phyloP scores from a whole-genome alignment of 805 yeast genomes.

The Wickerhamomyces rabaulensis region DNA sequence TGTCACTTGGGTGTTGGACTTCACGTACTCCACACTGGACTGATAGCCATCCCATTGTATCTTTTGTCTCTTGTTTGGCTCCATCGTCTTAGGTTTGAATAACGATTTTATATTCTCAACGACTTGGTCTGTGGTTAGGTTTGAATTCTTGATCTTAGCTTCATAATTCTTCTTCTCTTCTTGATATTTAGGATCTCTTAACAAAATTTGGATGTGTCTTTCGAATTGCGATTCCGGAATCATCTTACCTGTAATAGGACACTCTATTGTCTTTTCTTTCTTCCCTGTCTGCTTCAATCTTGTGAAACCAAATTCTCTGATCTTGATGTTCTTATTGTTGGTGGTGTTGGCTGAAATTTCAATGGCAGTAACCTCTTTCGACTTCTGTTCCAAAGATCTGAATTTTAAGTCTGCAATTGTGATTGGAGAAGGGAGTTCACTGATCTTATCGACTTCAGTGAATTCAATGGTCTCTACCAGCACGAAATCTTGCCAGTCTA shows the following conservation, averaged over 20 bases:
- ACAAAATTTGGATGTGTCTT: constrained; percentile 60
- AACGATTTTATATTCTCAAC: constrained; percentile 54
- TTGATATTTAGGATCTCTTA: constrained; percentile 75
- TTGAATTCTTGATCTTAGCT: constrained; percentile 45
- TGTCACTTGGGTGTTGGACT: constrained; percentile 14
- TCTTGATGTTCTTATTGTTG: constrained; percentile 37
- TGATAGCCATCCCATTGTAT: constrained; percentile 31
- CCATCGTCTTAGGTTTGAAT: constrained; percentile 25
- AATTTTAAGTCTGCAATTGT: constrained; percentile 53
- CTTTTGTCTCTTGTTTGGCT: constrained; percentile 22
- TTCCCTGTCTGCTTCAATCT: constrained; percentile 34
- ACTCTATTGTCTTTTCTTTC: constrained; percentile 42
- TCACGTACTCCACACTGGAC: constrained; percentile 22
- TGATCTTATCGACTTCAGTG: constrained; percentile 51
- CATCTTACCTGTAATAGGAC: constrained; percentile 74
- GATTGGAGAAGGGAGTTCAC: constrained; percentile 49
- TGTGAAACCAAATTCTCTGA: constrained; percentile 68
- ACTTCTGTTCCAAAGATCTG: constrained; percentile 41
- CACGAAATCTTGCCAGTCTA: constrained; percentile 84
- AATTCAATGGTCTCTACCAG: constrained; percentile 67
- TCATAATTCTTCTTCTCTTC: constrained; percentile 59
- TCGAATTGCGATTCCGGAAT: constrained; percentile 69
- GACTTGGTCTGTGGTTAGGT: constrained; percentile 52
- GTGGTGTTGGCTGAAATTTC: constrained; percentile 14
- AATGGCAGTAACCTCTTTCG: constrained; percentile 14